Conservation (phyloP, 257 asterid genomes). For the Nicotiana knightiana region DNA sequence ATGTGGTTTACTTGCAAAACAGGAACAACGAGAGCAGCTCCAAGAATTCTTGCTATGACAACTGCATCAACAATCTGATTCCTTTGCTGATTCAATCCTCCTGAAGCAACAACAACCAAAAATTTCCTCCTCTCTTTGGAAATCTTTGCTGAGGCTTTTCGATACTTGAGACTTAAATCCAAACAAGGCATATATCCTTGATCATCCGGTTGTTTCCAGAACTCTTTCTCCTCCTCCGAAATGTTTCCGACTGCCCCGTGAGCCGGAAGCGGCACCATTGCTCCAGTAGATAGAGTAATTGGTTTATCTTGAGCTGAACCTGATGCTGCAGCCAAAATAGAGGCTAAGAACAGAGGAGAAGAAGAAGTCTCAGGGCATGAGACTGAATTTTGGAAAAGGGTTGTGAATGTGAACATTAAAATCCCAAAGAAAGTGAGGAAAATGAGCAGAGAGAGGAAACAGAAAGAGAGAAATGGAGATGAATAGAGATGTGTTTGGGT, state of each 20-base stretch:
- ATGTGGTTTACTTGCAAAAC: slow-evolving; percentile 55
- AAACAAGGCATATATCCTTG: slow-evolving; percentile 54
- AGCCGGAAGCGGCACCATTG: slow-evolving; percentile 42
- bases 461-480: slow-evolving; percentile 6
- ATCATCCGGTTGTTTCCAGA: slow-evolving; percentile 56
- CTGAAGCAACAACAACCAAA: slow-evolving; percentile 62
- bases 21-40: slow-evolving; percentile 56
- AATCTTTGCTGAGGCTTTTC: slow-evolving; percentile 35
- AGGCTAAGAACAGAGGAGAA: slow-evolving; percentile 17
- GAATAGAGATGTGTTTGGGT: neutral
- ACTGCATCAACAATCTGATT: slow-evolving; percentile 71
- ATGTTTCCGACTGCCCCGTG: slow-evolving; percentile 25
- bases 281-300: slow-evolving; percentile 19
- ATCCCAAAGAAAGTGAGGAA: slow-evolving; percentile 32
- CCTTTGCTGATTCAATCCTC: slow-evolving; percentile 66
- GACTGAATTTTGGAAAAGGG: slow-evolving; percentile 23
- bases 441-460: slow-evolving; percentile 31
- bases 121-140: slow-evolving; percentile 39
- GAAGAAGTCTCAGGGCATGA: slow-evolving; percentile 29
- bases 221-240: slow-evolving; percentile 37
- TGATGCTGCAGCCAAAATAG: slow-evolving; percentile 8
- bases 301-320: neutral
- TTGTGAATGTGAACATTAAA: slow-evolving; percentile 24
- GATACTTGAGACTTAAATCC: slow-evolving; percentile 41
- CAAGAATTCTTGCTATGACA: slow-evolving; percentile 57